These are phyloP conservation scores for Scutellaria barbata DNA, from an alignment of 257 asterid genomes.

Conservation along the genomic window DNA sequence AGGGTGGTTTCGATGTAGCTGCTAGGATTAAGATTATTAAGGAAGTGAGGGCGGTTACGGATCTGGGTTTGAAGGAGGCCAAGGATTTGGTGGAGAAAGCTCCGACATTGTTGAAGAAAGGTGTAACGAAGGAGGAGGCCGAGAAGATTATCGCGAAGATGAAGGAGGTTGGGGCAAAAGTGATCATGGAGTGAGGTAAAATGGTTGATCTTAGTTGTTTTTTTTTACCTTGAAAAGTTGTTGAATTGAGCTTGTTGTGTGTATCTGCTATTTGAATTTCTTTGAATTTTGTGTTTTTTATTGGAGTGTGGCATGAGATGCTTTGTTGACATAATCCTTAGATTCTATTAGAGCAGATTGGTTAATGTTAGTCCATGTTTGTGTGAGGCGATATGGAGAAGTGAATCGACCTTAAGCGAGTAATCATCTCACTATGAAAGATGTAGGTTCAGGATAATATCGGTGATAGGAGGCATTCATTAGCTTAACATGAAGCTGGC, in stretches of 20 bases:
- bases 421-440: conserved; percentile 7
- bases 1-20: conserved; percentile 81
- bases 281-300: conserved; percentile 15
- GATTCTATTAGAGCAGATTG: neutral
- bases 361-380: neutral
- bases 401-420: neutral
- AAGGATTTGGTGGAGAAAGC: conserved; percentile 97
- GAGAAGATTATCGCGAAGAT: conserved; percentile 84
- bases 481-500: neutral
- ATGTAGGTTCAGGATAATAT: conserved; percentile 3
- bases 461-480: neutral
- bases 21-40: conserved; percentile 83
- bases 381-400: neutral
- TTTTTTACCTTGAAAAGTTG: conserved; percentile 8
- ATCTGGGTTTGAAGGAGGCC: conserved; percentile 91
- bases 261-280: neutral
- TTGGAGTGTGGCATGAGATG: neutral
- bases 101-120: conserved; percentile 87
- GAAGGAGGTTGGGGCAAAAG: conserved; percentile 84
- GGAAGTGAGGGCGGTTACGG: conserved; percentile 89
- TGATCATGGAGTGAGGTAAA: conserved; percentile 81
- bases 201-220: conserved; percentile 17
- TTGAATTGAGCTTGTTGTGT: neutral
- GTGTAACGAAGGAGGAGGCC: conserved; percentile 89
- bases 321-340: neutral